phyloP scores from a whole-genome alignment of 805 yeast species.

The Yamadazyma sp. region DNA sequence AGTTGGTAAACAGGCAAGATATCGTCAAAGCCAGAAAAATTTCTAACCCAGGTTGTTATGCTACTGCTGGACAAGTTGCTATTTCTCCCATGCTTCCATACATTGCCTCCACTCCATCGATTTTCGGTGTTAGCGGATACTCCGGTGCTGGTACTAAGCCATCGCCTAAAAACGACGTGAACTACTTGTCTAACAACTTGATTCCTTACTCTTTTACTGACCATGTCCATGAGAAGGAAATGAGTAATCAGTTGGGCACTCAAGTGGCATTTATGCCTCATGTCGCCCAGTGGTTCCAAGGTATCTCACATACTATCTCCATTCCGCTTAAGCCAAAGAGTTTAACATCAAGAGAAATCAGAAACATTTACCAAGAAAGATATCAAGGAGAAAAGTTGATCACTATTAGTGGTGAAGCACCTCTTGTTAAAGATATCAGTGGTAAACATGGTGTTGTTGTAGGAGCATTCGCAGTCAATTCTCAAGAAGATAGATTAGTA shows the following conservation, averaged over 20 bases:
- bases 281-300: conserved; percentile 99
- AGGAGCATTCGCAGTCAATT: conserved; percentile 94
- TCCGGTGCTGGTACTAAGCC: conserved; percentile 99
- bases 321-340: conserved; percentile 73
- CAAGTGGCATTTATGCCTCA: conserved; percentile 92
- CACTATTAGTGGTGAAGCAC: conserved; percentile 87
- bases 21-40: conserved; percentile 76
- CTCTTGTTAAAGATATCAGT: conserved; percentile 84
- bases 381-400: conserved; percentile 85
- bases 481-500: conserved; percentile 86
- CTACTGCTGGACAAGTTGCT: conserved; percentile 94
- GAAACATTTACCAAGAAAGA: conserved; percentile 82
- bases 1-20: conserved; percentile 64
- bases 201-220: conserved; percentile 96
- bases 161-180: conserved; percentile 87
- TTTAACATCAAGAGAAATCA: conserved; percentile 76
- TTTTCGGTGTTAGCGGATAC: conserved; percentile 96
- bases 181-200: conserved; percentile 72
- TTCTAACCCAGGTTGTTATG: conserved; percentile 98
- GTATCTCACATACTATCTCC: conserved; percentile 88
- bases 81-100: conserved; percentile 80
- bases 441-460: conserved; percentile 94
- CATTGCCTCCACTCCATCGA: conserved; percentile 70
- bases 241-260: conserved; percentile 73
- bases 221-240: conserved; percentile 95